Evolutionary conservation across 2,329 filamentous ascomycete species (phyloP).

Genomic region (Xylaria sp.): DNA sequence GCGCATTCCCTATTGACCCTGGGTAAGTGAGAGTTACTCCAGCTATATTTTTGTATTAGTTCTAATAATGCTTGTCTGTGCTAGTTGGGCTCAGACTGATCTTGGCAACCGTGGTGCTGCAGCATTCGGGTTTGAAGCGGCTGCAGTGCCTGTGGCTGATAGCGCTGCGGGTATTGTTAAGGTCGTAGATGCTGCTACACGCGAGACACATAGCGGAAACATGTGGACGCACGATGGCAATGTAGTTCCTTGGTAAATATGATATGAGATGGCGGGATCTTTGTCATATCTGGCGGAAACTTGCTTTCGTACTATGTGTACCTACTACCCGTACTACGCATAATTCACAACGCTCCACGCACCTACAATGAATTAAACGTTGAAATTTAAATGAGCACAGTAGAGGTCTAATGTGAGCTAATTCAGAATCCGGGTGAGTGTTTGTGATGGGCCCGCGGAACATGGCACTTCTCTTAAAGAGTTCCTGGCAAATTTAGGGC

Average conservation of each 20-base stretch:
- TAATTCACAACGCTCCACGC: no score
- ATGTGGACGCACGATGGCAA: slow-evolving; percentile 1
- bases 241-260: background rate
- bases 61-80: background rate
- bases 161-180: background rate
- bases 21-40: background rate
- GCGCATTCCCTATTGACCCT: background rate
- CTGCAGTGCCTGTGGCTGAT: background rate
- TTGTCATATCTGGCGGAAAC: no score
- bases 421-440: no score
- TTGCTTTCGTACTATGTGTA: no score
- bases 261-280: background rate
- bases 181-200: slow-evolving; percentile 1
- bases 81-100: slow-evolving; percentile 10
- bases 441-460: no score
- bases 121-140: background rate
- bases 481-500: no score
- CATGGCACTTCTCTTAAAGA: no score
- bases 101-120: slow-evolving; percentile 6
- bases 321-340: no score
- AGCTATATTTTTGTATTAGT: background rate
- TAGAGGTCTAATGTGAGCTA: no score
- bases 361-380: no score
- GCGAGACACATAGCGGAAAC: slow-evolving; percentile 12
- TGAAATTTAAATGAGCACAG: no score